Conservation (phyloP, 176 grass and related monocot genomes). For the Oryza punctata region DNA sequence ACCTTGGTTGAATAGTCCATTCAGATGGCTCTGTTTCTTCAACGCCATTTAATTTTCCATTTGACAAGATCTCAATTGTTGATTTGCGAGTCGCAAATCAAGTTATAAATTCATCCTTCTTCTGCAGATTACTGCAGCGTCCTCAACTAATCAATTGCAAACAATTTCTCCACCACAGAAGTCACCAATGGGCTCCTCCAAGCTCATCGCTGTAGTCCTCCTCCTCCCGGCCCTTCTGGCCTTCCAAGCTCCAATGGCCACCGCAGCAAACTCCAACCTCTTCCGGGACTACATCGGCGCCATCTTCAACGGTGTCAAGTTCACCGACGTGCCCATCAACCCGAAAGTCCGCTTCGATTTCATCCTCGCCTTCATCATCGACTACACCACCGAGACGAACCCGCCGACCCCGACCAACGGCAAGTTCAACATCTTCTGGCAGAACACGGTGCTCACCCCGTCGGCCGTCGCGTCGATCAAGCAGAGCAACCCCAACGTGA, state of each 20-base stretch:
- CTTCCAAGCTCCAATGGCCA: constrained; percentile 12
- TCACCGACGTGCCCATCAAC: constrained; percentile 76
- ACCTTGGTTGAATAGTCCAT: constrained; percentile 13
- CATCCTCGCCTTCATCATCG: constrained; percentile 75
- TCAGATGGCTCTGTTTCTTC: not conserved
- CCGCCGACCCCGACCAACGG: constrained; percentile 66
- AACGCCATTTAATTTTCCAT: not conserved
- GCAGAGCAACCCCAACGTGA: constrained; percentile 59
- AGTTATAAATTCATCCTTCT: constrained; percentile 19
- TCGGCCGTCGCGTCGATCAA: constrained; percentile 54
- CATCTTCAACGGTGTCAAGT: constrained; percentile 59
- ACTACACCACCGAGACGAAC: constrained; percentile 54
- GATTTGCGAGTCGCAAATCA: not conserved
- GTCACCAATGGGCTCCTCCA: constrained; percentile 45
- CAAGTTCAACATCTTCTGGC: constrained; percentile 74
- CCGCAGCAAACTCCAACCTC: constrained; percentile 56
- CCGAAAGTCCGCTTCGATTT: constrained; percentile 54
- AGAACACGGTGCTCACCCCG: constrained; percentile 52
- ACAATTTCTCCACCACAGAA: not conserved
- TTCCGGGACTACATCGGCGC: constrained; percentile 91
- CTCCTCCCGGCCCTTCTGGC: constrained; percentile 32
- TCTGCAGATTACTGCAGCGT: not conserved
- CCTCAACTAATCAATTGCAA: not conserved
- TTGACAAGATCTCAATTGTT: not conserved
- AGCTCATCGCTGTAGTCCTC: constrained; percentile 23